Evolutionary conservation across 441 rosid species (phyloP).

Genomic region (Erysimum pusillum): DNA sequence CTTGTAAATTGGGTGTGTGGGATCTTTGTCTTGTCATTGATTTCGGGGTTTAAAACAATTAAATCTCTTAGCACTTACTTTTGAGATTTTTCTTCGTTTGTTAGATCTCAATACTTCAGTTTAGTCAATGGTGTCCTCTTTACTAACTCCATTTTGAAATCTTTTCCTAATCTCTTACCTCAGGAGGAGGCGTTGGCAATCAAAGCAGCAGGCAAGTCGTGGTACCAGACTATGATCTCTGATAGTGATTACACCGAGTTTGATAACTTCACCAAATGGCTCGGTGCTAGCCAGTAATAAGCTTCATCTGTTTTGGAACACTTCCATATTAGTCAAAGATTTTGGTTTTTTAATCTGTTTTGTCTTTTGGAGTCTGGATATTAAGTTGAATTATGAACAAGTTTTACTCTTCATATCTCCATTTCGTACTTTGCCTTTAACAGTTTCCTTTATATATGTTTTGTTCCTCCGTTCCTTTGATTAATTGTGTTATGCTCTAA

Average conservation of each 20-base stretch:
- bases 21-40: neutral
- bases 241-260: slow-evolving; percentile 96
- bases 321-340: slow-evolving; percentile 39
- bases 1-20: neutral
- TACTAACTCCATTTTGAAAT: no score
- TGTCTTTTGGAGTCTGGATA: slow-evolving; percentile 31
- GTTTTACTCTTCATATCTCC: slow-evolving; percentile 10
- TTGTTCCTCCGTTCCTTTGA: neutral
- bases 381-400: slow-evolving; percentile 39
- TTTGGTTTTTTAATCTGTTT: slow-evolving; percentile 33
- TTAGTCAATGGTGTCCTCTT: neutral
- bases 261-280: slow-evolving; percentile 94
- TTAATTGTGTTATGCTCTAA: neutral
- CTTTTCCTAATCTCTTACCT: neutral
- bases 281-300: slow-evolving; percentile 83
- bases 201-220: slow-evolving; percentile 87
- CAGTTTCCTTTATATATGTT: neutral
- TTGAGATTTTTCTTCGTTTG: neutral
- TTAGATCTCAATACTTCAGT: neutral
- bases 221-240: slow-evolving; percentile 91
- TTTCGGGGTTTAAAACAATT: neutral
- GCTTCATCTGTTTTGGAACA: slow-evolving; percentile 27
- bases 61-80: neutral
- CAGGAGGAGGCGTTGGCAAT: slow-evolving; percentile 87
- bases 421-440: neutral